Percentiles rank a stretch among this genome's conserved stretches.
phyloP scores from a whole-genome alignment of 176 grass and related monocot genomes.

The Phoenix dactylifera region DNA sequence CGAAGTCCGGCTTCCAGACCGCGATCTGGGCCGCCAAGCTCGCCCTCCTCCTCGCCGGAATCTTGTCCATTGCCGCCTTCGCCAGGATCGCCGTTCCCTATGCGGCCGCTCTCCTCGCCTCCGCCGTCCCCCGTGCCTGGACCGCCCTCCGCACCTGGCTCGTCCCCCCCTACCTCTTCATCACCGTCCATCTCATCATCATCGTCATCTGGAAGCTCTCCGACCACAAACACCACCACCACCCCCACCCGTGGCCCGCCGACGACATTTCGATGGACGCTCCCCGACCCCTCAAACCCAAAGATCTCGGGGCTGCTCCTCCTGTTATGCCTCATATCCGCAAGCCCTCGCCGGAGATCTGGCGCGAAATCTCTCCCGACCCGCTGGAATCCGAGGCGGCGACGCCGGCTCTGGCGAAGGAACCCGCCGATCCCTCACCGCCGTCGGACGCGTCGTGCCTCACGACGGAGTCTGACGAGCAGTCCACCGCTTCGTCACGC shows the following conservation, averaged over 20 bases:
- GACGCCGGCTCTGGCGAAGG: background rate
- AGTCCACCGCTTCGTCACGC: constrained; percentile 10
- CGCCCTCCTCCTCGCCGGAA: constrained; percentile 7
- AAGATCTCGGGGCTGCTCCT: background rate
- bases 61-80: background rate
- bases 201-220: constrained; percentile 20
- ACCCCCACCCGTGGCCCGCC: background rate
- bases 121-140: constrained; percentile 30
- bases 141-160: constrained; percentile 24
- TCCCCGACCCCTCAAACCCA: background rate
- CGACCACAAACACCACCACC: background rate
- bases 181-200: constrained; percentile 11
- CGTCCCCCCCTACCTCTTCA: constrained; percentile 4
- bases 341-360: background rate
- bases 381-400: too few species aligned
- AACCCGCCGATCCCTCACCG: constrained; percentile 1
- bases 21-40: constrained; percentile 40
- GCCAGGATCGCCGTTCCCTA: constrained; percentile 27
- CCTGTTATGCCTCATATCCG: background rate
- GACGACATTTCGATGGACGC: constrained; percentile 18
- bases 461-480: constrained; percentile 47
- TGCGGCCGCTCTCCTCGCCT: constrained; percentile 19
- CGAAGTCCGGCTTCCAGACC: background rate
- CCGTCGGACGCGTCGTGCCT: constrained; percentile 45
- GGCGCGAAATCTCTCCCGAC: background rate